These are phyloP conservation scores for Kalaharituber pfeilii DNA, from an alignment of 2,329 filamentous ascomycete genomes.

Conservation along the genomic window DNA sequence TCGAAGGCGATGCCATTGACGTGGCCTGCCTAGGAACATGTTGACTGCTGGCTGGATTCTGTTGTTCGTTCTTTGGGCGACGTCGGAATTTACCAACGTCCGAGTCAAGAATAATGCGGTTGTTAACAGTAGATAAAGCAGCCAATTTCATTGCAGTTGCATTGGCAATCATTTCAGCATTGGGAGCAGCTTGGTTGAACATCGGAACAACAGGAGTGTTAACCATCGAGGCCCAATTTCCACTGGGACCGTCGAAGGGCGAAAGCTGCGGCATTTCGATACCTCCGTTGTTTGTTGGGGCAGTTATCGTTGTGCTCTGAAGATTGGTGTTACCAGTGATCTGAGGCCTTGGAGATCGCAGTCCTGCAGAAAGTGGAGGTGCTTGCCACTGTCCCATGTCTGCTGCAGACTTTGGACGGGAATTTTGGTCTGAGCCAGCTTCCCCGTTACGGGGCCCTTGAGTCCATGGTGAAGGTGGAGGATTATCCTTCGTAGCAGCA, in stretches of 20 bases:
- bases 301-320: conserved; percentile 66
- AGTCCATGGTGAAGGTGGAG: conserved; percentile 65
- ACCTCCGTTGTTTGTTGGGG: conserved; percentile 44
- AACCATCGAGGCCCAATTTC: conserved; percentile 96
- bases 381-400: conserved; percentile 94
- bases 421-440: conserved; percentile 30
- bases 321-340: conserved; percentile 51
- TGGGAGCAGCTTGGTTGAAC: conserved; percentile 48
- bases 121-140: conserved; percentile 92
- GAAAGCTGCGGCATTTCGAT: conserved; percentile 71
- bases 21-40: conserved; percentile 38
- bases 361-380: conserved; percentile 53
- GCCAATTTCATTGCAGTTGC: conserved; percentile 98
- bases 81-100: conserved; percentile 85
- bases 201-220: conserved; percentile 90
- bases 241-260: conserved; percentile 60
- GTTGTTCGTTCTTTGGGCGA: conserved; percentile 41
- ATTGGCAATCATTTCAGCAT: conserved; percentile 96
- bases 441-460: conserved; percentile 32
- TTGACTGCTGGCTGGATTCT: not conserved
- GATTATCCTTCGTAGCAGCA: conserved; percentile 41
- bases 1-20: conserved; percentile 48
- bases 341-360: conserved; percentile 59
- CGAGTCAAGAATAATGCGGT: conserved; percentile 75
- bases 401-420: conserved; percentile 60